phyloP scores from a whole-genome alignment of 139 green algal genomes.

The Coelastrella sp. region DNA sequence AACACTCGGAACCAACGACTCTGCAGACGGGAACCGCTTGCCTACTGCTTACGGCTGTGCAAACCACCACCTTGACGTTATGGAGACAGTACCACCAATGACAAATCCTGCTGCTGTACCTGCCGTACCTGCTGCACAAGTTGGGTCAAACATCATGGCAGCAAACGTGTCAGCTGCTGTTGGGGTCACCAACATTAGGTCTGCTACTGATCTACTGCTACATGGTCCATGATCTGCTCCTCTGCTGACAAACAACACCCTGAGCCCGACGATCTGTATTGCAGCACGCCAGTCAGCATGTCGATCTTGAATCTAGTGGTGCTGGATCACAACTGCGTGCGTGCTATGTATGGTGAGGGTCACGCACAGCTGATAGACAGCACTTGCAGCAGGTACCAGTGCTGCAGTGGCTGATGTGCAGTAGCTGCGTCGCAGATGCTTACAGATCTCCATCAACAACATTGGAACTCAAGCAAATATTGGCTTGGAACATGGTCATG shows the following conservation, averaged over 20 bases:
- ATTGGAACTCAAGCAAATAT: slow-evolving; percentile 36
- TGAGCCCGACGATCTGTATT: neutral
- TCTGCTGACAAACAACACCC: neutral
- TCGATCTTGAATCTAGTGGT: slow-evolving; percentile 39
- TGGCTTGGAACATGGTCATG: slow-evolving; percentile 51
- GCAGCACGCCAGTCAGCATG: slow-evolving; percentile 34
- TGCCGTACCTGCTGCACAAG: neutral
- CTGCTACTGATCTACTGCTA: neutral
- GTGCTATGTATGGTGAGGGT: slow-evolving; percentile 13
- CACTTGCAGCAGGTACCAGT: neutral
- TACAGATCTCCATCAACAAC: slow-evolving; percentile 22
- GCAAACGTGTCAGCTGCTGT: neutral
- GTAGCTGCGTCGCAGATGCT: neutral
- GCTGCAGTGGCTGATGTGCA: neutral
- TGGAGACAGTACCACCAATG: neutral
- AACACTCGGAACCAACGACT: no score
- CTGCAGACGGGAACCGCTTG: no score
- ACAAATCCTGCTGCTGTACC: neutral
- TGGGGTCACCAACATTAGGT: neutral
- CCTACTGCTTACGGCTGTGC: neutral
- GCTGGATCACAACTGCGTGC: slow-evolving; percentile 49
- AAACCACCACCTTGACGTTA: neutral
- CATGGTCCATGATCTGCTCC: neutral
- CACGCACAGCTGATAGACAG: neutral
- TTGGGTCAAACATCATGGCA: neutral